phyloP scores from a whole-genome alignment of 2,329 filamentous ascomycete genomes.

The Colletotrichum phormii region DNA sequence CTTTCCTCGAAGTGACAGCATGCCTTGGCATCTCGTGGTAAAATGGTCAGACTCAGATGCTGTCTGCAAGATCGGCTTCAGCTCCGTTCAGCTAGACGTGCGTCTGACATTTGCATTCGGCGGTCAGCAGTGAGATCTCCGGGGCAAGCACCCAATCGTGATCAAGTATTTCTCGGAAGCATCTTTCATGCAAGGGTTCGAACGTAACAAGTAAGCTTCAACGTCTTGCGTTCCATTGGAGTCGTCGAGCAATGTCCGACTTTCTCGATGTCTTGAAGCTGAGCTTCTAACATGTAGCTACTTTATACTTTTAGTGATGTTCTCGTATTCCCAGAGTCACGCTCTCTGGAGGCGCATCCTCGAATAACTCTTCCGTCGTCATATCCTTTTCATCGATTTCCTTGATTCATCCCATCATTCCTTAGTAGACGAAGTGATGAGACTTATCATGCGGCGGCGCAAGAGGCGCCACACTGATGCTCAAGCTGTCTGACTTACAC shows the following conservation, averaged over 20 bases:
- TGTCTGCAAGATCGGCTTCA: neutral
- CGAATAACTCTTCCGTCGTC: too few relatives aligned
- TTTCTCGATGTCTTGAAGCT: neutral
- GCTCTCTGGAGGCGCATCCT: neutral
- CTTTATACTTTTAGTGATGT: neutral
- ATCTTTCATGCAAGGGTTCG: neutral
- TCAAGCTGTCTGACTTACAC: conserved; percentile 6
- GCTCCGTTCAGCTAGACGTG: neutral
- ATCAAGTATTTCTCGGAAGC: neutral
- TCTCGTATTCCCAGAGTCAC: neutral
- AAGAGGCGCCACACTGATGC: neutral
- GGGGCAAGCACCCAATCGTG: neutral
- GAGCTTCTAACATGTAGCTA: neutral
- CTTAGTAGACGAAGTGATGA: neutral
- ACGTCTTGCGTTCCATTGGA: neutral
- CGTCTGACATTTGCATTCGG: neutral
- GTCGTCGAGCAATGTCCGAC: neutral
- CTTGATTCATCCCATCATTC: too few relatives aligned
- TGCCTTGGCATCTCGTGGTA: neutral
- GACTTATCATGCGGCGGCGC: neutral
- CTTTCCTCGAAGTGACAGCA: neutral
- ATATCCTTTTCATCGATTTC: too few relatives aligned
- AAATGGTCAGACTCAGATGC: neutral
- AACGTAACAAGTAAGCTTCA: neutral
- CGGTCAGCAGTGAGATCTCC: neutral